Evolutionary conservation across 2,329 filamentous ascomycete genomes (phyloP), one percentile per base, ranked within the genome.

Genomic region (Claviceps cyperi): DNA sequence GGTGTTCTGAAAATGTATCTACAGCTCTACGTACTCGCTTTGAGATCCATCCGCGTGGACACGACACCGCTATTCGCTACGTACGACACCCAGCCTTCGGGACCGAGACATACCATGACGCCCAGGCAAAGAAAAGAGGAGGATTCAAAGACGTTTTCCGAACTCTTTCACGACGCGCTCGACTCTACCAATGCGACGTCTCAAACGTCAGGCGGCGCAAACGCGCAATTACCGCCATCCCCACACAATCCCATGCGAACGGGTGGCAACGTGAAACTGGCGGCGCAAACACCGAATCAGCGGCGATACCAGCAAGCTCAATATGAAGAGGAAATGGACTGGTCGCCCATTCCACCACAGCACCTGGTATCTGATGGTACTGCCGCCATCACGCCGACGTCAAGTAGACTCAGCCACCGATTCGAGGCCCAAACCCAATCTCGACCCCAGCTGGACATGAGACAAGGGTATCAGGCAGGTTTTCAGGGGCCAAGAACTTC

Each of bases 281-380:
- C 57, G 2, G 53, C 28, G 9, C 28, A 55, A 40, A 57, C 49
- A 13, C 54, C 57, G 1, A 47, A 19, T 4, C 43, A 43, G 13
- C 46, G 44, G 14, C 41, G 19, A 19, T 39, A 52, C 2, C 54
- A 55, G 37, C 53, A 60, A 21, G 48, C 59, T 1, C 64, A 69
- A 8, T 68, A 74, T 51, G 69, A 68, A 1, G 77, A 83, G 39
- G 75, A 76, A 50, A 89, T 90, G 85, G 85, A 89, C 59, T 87
- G 84, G 80, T 77, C 80, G 2, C 81, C 82, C 0, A 79, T 78
- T 0, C 67, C 69, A 50, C 73, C 74, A n/a, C 67, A 69, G 46
- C 67, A 80, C 52, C 74, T 76, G 49, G 76, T 75, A 8, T 80
- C 81, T 59, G 72, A 69, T 52, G 65, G 72, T 43, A 63, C 67